A percentile compares a stretch with the other conserved stretches of the same genome.
Conservation (phyloP, 2,329 filamentous ascomycete genomes). For the Tetracladium maxilliforme region DNA sequence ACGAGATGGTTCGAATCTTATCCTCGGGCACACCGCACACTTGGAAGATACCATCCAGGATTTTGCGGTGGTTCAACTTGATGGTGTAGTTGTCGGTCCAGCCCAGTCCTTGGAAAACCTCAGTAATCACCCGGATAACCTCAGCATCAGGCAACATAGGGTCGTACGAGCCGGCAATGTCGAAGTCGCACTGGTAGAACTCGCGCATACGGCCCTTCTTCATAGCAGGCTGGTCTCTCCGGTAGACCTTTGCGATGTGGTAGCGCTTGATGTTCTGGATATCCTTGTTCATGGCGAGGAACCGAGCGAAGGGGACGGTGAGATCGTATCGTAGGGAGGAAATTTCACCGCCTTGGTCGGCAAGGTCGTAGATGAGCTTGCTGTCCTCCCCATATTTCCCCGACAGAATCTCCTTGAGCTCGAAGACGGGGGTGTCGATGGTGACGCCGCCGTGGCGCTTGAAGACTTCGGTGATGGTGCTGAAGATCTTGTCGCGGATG, state of each 20-base stretch:
- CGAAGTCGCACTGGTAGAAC: conserved; percentile 96
- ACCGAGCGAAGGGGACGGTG: conserved; percentile 82
- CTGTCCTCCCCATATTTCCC: conserved; percentile 90
- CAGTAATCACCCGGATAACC: conserved; percentile 68
- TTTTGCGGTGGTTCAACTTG: conserved; percentile 91
- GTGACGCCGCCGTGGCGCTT: conserved; percentile 70
- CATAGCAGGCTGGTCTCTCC: conserved; percentile 70
- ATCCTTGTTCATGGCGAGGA: conserved; percentile 73
- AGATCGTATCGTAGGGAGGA: conserved; percentile 77
- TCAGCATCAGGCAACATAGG: conserved; percentile 88
- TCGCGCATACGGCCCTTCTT: conserved; percentile 88
- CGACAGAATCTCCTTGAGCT: conserved; percentile 71
- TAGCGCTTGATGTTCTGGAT: conserved; percentile 83
- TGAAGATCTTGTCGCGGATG: conserved; percentile 68
- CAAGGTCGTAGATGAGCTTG: conserved; percentile 81
- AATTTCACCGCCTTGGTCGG: conserved; percentile 76
- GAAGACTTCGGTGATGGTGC: conserved; percentile 62
- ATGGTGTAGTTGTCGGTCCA: conserved; percentile 57
- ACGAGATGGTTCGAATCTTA: conserved; percentile 80
- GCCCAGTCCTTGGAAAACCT: conserved; percentile 71
- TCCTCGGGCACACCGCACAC: conserved; percentile 79
- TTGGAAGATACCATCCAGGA: conserved; percentile 82
- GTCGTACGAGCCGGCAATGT: conserved; percentile 80
- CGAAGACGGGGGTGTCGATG: conserved; percentile 74
- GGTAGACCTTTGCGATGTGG: conserved; percentile 87